Conservation (phyloP, 768 basidiomycete genomes). For the Amanita molliuscula region DNA sequence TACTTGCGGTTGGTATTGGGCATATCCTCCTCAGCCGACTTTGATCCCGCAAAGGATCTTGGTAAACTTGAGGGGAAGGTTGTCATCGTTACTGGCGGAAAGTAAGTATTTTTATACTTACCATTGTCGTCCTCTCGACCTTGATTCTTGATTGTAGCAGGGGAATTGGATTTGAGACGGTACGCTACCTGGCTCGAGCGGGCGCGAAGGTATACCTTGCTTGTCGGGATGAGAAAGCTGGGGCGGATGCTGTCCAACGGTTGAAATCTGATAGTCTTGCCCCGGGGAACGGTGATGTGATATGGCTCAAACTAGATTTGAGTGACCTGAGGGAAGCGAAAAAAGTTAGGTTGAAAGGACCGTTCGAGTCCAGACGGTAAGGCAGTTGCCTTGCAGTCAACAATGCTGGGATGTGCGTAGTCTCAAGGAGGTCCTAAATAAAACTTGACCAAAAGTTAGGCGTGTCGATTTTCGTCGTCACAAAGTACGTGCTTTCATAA, state of each 20-base stretch:
- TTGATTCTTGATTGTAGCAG: constrained; percentile 9
- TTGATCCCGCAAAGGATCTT: constrained; percentile 27
- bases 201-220: constrained; percentile 56
- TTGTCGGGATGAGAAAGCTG: constrained; percentile 35
- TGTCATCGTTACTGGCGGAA: constrained; percentile 47
- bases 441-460: constrained; percentile 19
- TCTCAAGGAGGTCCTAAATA: not conserved
- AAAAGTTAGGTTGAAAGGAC: no score
- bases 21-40: not conserved
- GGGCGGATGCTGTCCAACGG: constrained; percentile 34
- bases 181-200: constrained; percentile 39
- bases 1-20: not conserved
- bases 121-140: not conserved
- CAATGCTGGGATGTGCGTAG: constrained; percentile 40
- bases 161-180: constrained; percentile 36
- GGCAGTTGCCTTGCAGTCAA: constrained; percentile 34
- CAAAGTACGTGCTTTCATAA: constrained; percentile 27
- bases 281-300: constrained; percentile 33
- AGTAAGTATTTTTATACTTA: constrained; percentile 26
- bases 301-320: constrained; percentile 44
- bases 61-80: constrained; percentile 39
- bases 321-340: constrained; percentile 36
- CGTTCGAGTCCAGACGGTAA: no score
- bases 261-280: constrained; percentile 33
- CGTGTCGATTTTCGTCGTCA: constrained; percentile 25